Percentiles rank a stretch among this genome's conserved stretches.
These are phyloP conservation scores for Hirsutella minnesotensis DNA, from an alignment of 2,329 filamentous ascomycete genomes.

Conservation along the genomic window DNA sequence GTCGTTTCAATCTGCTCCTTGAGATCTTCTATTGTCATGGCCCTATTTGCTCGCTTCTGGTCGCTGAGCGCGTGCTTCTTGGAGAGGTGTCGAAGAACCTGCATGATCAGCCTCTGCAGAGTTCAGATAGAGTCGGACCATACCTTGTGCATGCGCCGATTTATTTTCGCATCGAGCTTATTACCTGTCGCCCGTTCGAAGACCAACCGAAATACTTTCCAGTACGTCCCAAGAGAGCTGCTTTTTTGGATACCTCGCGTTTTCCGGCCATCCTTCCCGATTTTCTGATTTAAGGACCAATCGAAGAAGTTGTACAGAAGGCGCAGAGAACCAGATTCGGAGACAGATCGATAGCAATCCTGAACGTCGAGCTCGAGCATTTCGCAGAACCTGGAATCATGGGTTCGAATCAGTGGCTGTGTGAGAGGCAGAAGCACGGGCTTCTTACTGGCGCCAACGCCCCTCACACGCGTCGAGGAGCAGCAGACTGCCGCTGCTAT, in stretches of 20 bases:
- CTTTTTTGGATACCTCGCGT: too few relatives aligned
- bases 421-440: constrained; percentile 1
- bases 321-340: too few relatives aligned
- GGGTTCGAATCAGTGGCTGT: neutral
- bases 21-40: too few relatives aligned
- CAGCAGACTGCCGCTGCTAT: constrained; percentile 3
- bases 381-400: constrained; percentile 12
- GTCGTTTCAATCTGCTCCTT: too few relatives aligned
- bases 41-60: constrained; percentile 10
- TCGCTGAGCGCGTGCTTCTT: constrained; percentile 10
- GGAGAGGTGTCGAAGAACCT: constrained; percentile 11
- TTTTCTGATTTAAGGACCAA: too few relatives aligned
- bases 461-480: constrained; percentile 5
- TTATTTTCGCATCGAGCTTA: constrained; percentile 9
- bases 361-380: too few relatives aligned
- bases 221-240: too few relatives aligned
- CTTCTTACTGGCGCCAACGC: constrained; percentile 5
- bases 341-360: too few relatives aligned
- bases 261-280: too few relatives aligned
- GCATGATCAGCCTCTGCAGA: neutral
- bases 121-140: neutral
- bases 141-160: constrained; percentile 9
- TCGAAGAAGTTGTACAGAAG: too few relatives aligned
- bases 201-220: too few relatives aligned
- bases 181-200: constrained; percentile 9